Percentiles rank a stretch among this genome's conserved stretches.
Evolutionary conservation across 148 eudicot species (phyloP).

Genomic region (Mesembryanthemum crystallinum): DNA sequence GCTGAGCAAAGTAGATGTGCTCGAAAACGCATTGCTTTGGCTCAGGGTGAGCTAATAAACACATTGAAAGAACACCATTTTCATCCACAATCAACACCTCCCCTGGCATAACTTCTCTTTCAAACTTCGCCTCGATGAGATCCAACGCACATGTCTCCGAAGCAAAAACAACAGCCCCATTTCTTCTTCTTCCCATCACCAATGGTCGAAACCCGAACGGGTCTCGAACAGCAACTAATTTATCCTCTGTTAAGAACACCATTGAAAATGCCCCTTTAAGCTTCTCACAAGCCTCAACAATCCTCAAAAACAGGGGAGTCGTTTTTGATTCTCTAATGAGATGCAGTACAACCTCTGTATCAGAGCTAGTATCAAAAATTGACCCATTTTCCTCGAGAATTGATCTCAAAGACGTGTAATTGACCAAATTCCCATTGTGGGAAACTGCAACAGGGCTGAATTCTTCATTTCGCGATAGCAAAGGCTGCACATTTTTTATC

Average conservation of each 20-base stretch:
- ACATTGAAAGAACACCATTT: constrained; percentile 55
- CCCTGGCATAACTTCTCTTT: constrained; percentile 80
- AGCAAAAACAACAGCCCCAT: constrained; percentile 84
- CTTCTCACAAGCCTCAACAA: constrained; percentile 49
- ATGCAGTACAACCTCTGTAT: constrained; percentile 82
- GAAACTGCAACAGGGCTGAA: constrained; percentile 73
- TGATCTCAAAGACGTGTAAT: constrained; percentile 48
- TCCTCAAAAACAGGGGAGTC: constrained; percentile 45
- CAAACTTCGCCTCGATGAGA: constrained; percentile 70
- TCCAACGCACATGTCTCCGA: constrained; percentile 92
- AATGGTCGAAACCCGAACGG: constrained; percentile 82
- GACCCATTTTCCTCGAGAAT: constrained; percentile 60
- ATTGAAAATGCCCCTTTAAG: constrained; percentile 77
- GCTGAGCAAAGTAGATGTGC: constrained; percentile 77
- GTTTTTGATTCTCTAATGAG: constrained; percentile 56
- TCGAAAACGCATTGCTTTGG: constrained; percentile 84
- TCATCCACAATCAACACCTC: constrained; percentile 79
- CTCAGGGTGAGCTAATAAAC: constrained; percentile 54
- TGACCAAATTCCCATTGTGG: constrained; percentile 80
- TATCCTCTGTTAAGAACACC: constrained; percentile 77
- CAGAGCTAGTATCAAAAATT: constrained; percentile 70
- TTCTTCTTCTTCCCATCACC: constrained; percentile 85
- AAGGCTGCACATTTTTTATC: constrained; percentile 82
- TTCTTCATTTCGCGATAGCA: constrained; percentile 59
- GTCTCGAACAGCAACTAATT: constrained; percentile 79